Evolutionary conservation across 768 basidiomycete genomes (phyloP), one percentile per base, ranked within the genome.

Genomic region (Coprinopsis cinerea): DNA sequence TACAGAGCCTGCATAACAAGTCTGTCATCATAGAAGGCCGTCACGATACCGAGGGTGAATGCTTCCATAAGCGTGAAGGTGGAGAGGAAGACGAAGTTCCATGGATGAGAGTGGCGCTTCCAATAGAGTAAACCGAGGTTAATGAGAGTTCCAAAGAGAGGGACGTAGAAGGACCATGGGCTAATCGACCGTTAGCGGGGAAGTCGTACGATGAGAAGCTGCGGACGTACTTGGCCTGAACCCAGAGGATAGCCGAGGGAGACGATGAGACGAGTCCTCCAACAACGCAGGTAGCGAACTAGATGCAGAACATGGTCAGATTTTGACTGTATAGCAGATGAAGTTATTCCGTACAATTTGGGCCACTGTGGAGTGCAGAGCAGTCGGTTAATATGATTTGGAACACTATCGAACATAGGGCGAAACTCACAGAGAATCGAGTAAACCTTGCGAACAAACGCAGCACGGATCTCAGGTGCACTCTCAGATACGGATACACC

Each of bases 1-100:
- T 62, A 89, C 79, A 97, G 64, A 1, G 95, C 95, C 65, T 96
- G 91, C 30, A 97, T 66, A 22, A 97, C 86, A 48, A 94, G 72
- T 17, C 65, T 58, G 49, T 77, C 82, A 59, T 88, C 78, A 61
- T 78, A 83, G 67, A 84, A 90, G 0, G 85, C 87, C 22, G 88
- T 77, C 26, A 85, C 81, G 6, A 90, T 71, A n/a, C 96, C 96
- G 42, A 99, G 73, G 10, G 92, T 85, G 63, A 91, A 83, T 4
- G 91, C 86, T 67, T 99, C 96, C 73, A 95, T 74, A 20, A 88
- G 61, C 7, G 96, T 99, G 68, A 98, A 99, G 1, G 85, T 74
- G 17, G 84, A 81, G 30, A 99, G 74, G 24, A 97, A 72, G 40
- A 91, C 74, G 52, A 95, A 73, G 67, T 99, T 99, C 64, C 81